Percentiles rank a stretch among this genome's conserved stretches.
phyloP scores from a whole-genome alignment of 1,284 basidiomycete species.

The Mrakiaceae sp. region DNA sequence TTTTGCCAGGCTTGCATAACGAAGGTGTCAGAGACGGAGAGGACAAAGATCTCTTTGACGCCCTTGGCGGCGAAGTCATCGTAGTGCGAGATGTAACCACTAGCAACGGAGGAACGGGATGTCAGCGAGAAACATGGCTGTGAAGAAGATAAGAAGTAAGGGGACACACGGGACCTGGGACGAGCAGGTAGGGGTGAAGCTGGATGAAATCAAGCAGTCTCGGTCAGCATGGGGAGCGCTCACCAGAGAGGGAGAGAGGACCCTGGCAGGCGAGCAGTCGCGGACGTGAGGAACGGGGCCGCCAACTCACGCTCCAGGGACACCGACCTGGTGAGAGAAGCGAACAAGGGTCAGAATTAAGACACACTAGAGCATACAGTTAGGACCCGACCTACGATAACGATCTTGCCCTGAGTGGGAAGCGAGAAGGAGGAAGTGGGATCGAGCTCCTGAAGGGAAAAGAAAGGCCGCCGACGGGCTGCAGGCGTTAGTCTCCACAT shows the following conservation, averaged over 20 bases:
- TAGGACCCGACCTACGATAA: constrained; percentile 46
- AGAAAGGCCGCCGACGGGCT: too few species aligned
- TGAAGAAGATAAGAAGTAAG: background rate
- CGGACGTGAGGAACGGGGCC: constrained; percentile 20
- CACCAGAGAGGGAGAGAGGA: too few species aligned
- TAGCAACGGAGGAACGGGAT: constrained; percentile 39
- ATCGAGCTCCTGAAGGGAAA: constrained; percentile 6
- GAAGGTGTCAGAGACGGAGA: constrained; percentile 28
- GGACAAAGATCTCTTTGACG: constrained; percentile 54
- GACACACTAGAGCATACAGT: constrained; percentile 22
- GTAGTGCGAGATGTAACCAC: constrained; percentile 46
- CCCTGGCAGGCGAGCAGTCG: too few species aligned
- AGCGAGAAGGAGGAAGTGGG: constrained; percentile 9
- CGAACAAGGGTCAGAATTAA: background rate
- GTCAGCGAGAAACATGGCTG: background rate
- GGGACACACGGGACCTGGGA: constrained; percentile 33
- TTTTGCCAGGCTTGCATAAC: constrained; percentile 55
- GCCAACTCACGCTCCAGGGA: background rate
- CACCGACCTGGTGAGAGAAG: background rate
- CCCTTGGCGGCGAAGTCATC: constrained; percentile 56
- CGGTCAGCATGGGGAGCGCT: constrained; percentile 32
- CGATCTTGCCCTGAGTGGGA: constrained; percentile 46
- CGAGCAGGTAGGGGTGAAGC: constrained; percentile 46
- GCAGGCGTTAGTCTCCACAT: too few species aligned
- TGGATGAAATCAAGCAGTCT: constrained; percentile 32